Conservation (phyloP, 495 filamentous ascomycete species). For the Aspergillus haitiensis region DNA sequence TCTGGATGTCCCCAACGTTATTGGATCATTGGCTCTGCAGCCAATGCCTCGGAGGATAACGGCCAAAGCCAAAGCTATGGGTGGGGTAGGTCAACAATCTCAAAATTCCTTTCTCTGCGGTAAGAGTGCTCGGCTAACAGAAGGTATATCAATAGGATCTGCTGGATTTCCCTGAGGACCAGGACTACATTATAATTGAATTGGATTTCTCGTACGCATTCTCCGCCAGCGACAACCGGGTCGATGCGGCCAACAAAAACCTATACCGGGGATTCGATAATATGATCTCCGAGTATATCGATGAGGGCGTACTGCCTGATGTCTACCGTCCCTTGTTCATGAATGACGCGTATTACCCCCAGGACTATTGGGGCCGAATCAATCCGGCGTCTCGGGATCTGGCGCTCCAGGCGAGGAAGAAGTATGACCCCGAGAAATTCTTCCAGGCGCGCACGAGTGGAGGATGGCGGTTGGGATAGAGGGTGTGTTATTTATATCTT, state of each 20-base stretch:
- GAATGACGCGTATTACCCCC: constrained; percentile 58
- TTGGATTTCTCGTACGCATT: constrained; percentile 54
- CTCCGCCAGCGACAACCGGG: constrained; percentile 43
- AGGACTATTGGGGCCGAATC: constrained; percentile 61
- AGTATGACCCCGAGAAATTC: constrained; percentile 58
- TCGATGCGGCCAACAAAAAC: constrained; percentile 51
- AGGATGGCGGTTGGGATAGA: constrained; percentile 40
- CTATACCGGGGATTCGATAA: constrained; percentile 37
- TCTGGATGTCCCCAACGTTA: constrained; percentile 44
- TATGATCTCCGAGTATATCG: constrained; percentile 38
- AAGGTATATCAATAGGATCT: constrained; percentile 43
- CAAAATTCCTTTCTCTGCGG: background rate
- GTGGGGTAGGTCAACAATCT: constrained; percentile 36
- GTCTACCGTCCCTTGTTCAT: constrained; percentile 59
- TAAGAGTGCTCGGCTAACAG: background rate
- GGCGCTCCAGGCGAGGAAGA: constrained; percentile 40
- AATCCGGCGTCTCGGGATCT: constrained; percentile 45
- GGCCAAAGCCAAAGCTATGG: constrained; percentile 45
- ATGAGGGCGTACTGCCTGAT: constrained; percentile 46
- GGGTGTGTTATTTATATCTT: background rate
- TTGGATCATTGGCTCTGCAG: constrained; percentile 58
- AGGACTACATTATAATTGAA: constrained; percentile 58
- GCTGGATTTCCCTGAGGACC: constrained; percentile 49
- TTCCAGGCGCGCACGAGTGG: constrained; percentile 60
- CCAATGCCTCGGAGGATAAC: constrained; percentile 54